Conservation (phyloP, 129 eudicot species). For the Mikania micrantha region DNA sequence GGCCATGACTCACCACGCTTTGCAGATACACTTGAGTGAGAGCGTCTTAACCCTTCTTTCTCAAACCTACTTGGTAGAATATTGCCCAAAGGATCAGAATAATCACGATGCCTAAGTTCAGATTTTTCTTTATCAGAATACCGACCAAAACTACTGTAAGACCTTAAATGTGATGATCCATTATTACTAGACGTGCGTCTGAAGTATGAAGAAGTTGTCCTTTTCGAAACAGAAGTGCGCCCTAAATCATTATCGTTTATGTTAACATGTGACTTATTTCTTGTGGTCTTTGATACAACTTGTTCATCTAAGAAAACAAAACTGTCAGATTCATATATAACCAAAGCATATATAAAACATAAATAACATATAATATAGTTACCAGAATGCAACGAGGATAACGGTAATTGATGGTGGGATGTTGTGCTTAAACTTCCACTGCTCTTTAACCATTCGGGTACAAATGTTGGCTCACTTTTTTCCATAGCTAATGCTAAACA, state of each 20-base stretch:
- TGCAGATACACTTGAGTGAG: conserved; percentile 9
- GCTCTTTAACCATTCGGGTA: conserved; percentile 1
- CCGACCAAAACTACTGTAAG: conserved; percentile 8
- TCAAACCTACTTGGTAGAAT: conserved; percentile 5
- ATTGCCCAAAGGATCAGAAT: conserved; percentile 6
- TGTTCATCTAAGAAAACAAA: not conserved
- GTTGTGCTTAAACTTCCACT: conserved; percentile 1
- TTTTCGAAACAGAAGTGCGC: not conserved
- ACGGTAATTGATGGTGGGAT: not conserved
- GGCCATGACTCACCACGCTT: conserved; percentile 1
- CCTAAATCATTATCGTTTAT: not conserved
- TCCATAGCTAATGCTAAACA: conserved; percentile 1
- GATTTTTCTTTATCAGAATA: conserved; percentile 6
- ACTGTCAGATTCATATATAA: not conserved
- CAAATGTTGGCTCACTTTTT: conserved; percentile 7
- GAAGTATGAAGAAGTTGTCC: conserved; percentile 7
- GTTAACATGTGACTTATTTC: conserved; percentile 3
- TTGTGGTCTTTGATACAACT: not conserved
- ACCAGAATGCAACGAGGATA: not conserved
- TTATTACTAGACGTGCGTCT: conserved; percentile 1
- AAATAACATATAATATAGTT: not conserved
- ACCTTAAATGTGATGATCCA: conserved; percentile 1
- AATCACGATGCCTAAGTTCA: not conserved
- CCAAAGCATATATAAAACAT: not conserved
- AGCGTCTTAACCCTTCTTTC: conserved; percentile 1